Percentiles rank a stretch among this genome's conserved stretches.
Conservation (phyloP, 495 filamentous ascomycete genomes). For the Xylaria telfairii region DNA sequence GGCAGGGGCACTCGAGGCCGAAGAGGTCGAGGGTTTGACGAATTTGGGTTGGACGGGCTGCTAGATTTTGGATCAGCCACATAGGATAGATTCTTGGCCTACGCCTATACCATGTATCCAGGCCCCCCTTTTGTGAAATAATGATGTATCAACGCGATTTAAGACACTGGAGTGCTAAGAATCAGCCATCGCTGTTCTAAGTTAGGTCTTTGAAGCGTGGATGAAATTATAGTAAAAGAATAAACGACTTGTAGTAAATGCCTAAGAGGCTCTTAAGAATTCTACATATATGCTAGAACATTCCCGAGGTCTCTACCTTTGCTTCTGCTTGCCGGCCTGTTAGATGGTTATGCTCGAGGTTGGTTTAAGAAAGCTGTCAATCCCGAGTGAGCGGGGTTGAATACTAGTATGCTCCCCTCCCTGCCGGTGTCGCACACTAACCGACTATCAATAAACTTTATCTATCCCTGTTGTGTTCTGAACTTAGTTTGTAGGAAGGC, state of each 20-base stretch:
- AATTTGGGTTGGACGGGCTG: conserved; percentile 44
- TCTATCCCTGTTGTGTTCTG: background rate
- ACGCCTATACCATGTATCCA: background rate
- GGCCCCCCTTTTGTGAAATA: background rate
- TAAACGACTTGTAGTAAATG: no score
- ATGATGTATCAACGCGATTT: background rate
- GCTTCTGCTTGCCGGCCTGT: background rate
- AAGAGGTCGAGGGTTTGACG: conserved; percentile 23
- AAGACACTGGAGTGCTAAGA: background rate
- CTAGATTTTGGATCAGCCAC: conserved; percentile 24
- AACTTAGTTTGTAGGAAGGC: background rate
- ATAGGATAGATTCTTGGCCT: background rate
- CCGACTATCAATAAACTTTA: background rate
- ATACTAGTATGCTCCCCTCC: background rate
- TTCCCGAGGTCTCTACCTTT: background rate
- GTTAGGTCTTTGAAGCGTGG: background rate
- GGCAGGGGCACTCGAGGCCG: conserved; percentile 8
- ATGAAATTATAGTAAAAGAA: background rate
- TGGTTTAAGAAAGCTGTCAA: background rate
- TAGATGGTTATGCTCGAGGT: background rate
- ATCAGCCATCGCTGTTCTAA: background rate
- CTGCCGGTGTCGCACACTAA: background rate
- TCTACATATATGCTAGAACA: background rate
- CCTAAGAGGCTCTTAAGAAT: no score
- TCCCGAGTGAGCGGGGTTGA: background rate